Conservation (phyloP, 495 filamentous ascomycete genomes). For the Penicillium simplicissimum region DNA sequence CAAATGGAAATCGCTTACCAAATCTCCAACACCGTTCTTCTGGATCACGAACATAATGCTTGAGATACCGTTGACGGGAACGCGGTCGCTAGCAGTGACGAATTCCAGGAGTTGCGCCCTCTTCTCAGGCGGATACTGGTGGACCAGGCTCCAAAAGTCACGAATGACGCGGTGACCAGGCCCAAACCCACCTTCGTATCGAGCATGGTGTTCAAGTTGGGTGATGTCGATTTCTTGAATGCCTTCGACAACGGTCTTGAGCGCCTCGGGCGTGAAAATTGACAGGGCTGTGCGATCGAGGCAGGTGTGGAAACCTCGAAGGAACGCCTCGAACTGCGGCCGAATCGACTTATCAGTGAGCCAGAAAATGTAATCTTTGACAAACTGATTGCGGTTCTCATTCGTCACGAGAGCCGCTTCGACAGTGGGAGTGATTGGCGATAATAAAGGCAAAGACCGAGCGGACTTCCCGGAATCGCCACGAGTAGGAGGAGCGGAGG, state of each 20-base stretch:
- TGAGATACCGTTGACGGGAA: constrained; percentile 80
- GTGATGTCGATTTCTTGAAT: constrained; percentile 72
- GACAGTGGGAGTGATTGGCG: constrained; percentile 21
- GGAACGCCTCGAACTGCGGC: constrained; percentile 79
- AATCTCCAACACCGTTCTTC: constrained; percentile 69
- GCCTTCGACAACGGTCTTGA: constrained; percentile 82
- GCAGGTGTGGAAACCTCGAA: constrained; percentile 75
- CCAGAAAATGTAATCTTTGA: constrained; percentile 86
- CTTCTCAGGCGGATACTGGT: constrained; percentile 58
- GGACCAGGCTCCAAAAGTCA: constrained; percentile 83
- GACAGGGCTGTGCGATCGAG: constrained; percentile 66
- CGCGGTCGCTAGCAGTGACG: constrained; percentile 87
- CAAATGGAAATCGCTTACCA: constrained; percentile 31
- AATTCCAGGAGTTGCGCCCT: constrained; percentile 84
- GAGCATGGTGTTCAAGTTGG: constrained; percentile 64
- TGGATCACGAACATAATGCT: constrained; percentile 82
- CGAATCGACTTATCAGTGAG: constrained; percentile 75
- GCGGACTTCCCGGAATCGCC: no score
- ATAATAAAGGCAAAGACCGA: no score
- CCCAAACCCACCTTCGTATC: constrained; percentile 78
- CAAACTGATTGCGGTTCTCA: constrained; percentile 72
- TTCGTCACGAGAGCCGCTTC: constrained; percentile 64
- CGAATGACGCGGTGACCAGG: constrained; percentile 63
- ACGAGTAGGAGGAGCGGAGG: constrained; percentile 18
- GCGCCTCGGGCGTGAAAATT: constrained; percentile 66